Percentiles rank a stretch among this genome's conserved stretches.
phyloP scores from a whole-genome alignment of 768 basidiomycete species.

The Cyclocybe cylindracea region DNA sequence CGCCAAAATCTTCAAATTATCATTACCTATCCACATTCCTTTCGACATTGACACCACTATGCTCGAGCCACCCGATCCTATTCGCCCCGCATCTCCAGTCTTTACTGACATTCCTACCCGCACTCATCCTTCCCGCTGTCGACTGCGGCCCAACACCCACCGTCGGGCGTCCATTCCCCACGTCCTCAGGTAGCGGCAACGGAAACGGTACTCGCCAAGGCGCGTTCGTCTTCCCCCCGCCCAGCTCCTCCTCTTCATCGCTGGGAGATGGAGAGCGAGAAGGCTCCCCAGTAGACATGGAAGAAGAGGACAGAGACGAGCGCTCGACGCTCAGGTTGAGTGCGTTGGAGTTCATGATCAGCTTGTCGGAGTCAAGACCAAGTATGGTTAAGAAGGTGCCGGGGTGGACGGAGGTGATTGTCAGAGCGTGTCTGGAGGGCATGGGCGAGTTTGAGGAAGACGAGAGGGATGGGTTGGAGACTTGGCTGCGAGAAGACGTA shows the following conservation, averaged over 20 bases:
- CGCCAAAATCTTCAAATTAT: slow-evolving; percentile 33
- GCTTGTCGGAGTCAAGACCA: slow-evolving; percentile 73
- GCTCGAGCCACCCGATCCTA: slow-evolving; percentile 64
- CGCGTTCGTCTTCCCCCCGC: slow-evolving; percentile 43
- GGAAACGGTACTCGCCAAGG: slow-evolving; percentile 26
- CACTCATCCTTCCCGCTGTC: slow-evolving; percentile 62
- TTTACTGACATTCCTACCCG: slow-evolving; percentile 69
- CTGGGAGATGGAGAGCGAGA: slow-evolving; percentile 32
- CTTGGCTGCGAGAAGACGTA: slow-evolving; percentile 79
- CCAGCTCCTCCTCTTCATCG: slow-evolving; percentile 23
- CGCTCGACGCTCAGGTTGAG: slow-evolving; percentile 68
- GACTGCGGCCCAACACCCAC: slow-evolving; percentile 55
- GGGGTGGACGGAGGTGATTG: slow-evolving; percentile 71
- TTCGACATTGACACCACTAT: slow-evolving; percentile 68
- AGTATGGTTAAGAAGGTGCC: slow-evolving; percentile 65
- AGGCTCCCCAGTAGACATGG: slow-evolving; percentile 27
- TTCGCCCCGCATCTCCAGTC: slow-evolving; percentile 73
- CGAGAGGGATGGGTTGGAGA: slow-evolving; percentile 39
- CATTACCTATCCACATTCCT: slow-evolving; percentile 66
- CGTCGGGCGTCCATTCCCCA: slow-evolving; percentile 45
- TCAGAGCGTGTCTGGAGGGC: slow-evolving; percentile 78
- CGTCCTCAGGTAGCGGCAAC: slow-evolving; percentile 13
- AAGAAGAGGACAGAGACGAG: slow-evolving; percentile 60
- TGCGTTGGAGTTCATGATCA: slow-evolving; percentile 83
- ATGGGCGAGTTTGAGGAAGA: slow-evolving; percentile 78